Base-by-base conservation (phyloP, 2,329 filamentous ascomycete species). In the Rhinocladiella mackenziei region DNA sequence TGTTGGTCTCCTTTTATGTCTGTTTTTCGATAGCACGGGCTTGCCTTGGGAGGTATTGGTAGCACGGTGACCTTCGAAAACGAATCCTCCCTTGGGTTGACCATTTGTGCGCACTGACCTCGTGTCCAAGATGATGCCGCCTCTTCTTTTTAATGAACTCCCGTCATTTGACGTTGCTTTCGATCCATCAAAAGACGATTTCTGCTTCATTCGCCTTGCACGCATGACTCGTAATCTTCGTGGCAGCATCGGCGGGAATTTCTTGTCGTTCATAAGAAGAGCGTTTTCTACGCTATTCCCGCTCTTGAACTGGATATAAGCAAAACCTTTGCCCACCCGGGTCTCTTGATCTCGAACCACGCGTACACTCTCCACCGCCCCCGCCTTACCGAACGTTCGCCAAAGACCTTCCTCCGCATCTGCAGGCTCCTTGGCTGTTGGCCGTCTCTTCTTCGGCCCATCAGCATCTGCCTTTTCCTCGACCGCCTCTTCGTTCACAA, bases 261-360 rank as follows among this genome's bases (percentile, higher is more conserved):
- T 92, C 73, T 97, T 94, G 51, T 81, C 89, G 62, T 96, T 78
- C 50, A 91, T 79, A 28, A 94, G 76, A 9, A 98, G 76, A 1
- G 92, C 92, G n/a, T 84, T 78, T 66, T 98, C 92, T 33, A 98
- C 91, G 32, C 83, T 75, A 58, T 94, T 96, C 51, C 76, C 80
- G 58, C 97, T 87, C 72, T 83, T 80, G 67, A 98, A 98, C 62
- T 98, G 92, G 11, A 98, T 91, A 60, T 98, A 98, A 51, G 94
- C 94, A 61, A 98, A 88, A 3, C 92, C 92, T 64, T 98, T 98
- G 59, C 92, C 89, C 20, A 98, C 87, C 37, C 94, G 80, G 5
- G 94, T 98, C 56, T 85, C 84, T 51, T 86, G 75, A 61, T 98
- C 92, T 43, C 92, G 81, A 38, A 96, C 79, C 14, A 98, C 89